Conservation (phyloP, 2,329 filamentous ascomycete species). For the Epichloe amarillans region DNA sequence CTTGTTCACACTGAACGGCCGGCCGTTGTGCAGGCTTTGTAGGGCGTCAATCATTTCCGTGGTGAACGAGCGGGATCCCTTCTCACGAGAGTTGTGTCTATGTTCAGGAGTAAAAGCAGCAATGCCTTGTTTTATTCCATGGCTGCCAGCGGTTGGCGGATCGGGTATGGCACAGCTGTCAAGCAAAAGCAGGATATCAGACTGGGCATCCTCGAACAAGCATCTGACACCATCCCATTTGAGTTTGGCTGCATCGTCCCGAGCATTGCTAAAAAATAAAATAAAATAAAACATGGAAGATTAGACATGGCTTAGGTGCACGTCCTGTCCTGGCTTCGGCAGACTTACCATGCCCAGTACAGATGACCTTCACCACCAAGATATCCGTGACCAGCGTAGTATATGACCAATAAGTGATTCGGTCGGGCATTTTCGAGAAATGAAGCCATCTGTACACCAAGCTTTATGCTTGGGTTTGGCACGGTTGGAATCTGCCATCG, state of each 20-base stretch:
- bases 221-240: constrained; percentile 52
- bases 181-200: constrained; percentile 48
- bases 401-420: constrained; percentile 50
- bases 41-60: constrained; percentile 43
- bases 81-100: constrained; percentile 28
- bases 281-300: constrained; percentile 8
- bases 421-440: constrained; percentile 45
- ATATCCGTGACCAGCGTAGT: constrained; percentile 50
- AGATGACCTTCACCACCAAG: constrained; percentile 45
- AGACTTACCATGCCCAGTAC: constrained; percentile 53
- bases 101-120: constrained; percentile 44
- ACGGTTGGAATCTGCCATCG: constrained; percentile 48
- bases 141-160: constrained; percentile 33
- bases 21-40: constrained; percentile 35
- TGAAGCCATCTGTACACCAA: constrained; percentile 45
- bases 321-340: not conserved
- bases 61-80: constrained; percentile 42
- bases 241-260: constrained; percentile 45
- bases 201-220: constrained; percentile 48
- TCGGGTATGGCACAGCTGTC: constrained; percentile 48
- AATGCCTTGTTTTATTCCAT: constrained; percentile 49
- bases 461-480: constrained; percentile 45
- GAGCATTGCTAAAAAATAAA: constrained; percentile 33
- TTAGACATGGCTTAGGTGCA: constrained; percentile 20
- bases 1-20: constrained; percentile 42